phyloP scores from a whole-genome alignment of 306 rosid species.

The Rosa rugosa region DNA sequence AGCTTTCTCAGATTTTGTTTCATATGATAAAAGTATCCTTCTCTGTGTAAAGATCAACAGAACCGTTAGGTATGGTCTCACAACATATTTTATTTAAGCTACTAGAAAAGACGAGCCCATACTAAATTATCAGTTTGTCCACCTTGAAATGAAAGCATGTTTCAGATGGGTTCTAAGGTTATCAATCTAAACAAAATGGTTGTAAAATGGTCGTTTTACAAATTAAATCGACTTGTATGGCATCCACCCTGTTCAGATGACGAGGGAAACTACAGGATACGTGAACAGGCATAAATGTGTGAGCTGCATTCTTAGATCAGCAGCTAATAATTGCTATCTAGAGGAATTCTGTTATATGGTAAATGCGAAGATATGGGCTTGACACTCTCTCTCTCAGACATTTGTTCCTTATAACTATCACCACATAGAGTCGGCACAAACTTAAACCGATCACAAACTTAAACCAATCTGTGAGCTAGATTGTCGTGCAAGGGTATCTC shows the following conservation, averaged over 20 bases:
- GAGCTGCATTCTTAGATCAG: not conserved
- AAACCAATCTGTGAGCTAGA: not conserved
- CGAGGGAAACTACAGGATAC: not conserved
- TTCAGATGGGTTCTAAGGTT: not conserved
- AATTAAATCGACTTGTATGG: not conserved
- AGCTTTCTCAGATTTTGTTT: slow-evolving; percentile 33
- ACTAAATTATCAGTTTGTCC: not conserved
- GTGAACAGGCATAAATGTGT: not conserved
- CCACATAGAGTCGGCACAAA: not conserved
- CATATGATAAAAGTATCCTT: slow-evolving; percentile 59
- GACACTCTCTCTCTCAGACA: not conserved
- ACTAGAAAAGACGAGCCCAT: slow-evolving; percentile 1
- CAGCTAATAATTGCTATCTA: not conserved
- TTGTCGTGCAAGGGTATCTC: not conserved
- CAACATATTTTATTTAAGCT: not conserved
- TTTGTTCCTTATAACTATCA: not conserved
- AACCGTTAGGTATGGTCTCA: not conserved
- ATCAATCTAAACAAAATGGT: not conserved
- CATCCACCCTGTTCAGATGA: not conserved
- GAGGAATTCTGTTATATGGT: not conserved
- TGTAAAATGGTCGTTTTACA: not conserved
- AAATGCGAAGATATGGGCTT: not conserved
- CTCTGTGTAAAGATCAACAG: slow-evolving; percentile 41
- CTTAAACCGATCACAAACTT: not conserved
- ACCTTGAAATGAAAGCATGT: not conserved